These are phyloP conservation scores for Penicillium fimorum DNA, from an alignment of 495 filamentous ascomycete genomes.

Conservation along the genomic window DNA sequence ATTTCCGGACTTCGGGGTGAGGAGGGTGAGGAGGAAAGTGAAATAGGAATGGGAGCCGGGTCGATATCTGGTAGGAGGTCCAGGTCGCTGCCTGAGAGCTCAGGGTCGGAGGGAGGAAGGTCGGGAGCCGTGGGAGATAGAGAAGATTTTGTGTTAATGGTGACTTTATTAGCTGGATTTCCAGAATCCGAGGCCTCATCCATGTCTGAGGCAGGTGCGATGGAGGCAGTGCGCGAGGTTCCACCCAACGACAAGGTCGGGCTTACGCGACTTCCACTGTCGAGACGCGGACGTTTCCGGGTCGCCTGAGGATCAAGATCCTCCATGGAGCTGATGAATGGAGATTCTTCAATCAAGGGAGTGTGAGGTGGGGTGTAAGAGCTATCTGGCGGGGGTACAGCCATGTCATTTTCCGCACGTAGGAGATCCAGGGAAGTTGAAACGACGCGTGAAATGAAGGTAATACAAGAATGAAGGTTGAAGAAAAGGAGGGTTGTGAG, in stretches of 20 bases:
- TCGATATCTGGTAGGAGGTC: conserved; percentile 21
- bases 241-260: conserved; percentile 47
- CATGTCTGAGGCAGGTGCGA: conserved; percentile 32
- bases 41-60: conserved; percentile 36
- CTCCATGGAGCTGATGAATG: conserved; percentile 48
- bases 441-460: conserved; percentile 8
- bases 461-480: conserved; percentile 1
- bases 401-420: conserved; percentile 47
- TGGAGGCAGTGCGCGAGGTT: conserved; percentile 26
- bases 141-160: conserved; percentile 55
- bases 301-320: conserved; percentile 52
- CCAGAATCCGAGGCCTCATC: conserved; percentile 35
- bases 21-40: conserved; percentile 49
- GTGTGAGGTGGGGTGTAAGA: conserved; percentile 46
- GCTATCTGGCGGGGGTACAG: conserved; percentile 51
- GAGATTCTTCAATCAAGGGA: conserved; percentile 32
- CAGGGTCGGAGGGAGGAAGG: conserved; percentile 13
- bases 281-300: conserved; percentile 63
- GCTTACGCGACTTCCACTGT: conserved; percentile 50
- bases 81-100: conserved; percentile 15
- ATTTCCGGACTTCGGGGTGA: conserved; percentile 48
- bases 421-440: background rate
- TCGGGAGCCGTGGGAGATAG: conserved; percentile 20
- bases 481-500: background rate
- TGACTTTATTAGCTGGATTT: conserved; percentile 51